Conservation (phyloP, 768 basidiomycete species). For the Multifurca ochricompacta region DNA sequence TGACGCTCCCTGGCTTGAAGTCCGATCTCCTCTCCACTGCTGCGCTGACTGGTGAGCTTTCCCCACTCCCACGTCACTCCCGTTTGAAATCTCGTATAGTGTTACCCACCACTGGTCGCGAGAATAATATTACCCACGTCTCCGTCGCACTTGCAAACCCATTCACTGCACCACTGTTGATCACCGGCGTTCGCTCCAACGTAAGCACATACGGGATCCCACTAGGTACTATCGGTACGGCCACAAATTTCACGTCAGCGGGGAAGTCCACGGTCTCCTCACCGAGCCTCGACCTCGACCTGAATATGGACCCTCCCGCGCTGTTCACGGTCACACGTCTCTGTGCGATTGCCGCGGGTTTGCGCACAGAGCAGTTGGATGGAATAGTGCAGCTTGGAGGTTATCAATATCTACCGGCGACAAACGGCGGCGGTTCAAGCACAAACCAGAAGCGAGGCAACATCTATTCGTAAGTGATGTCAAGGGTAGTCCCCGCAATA, state of each 20-base stretch:
- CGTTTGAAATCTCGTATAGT: slow-evolving; percentile 31
- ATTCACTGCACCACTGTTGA: slow-evolving; percentile 50
- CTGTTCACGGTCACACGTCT: slow-evolving; percentile 66
- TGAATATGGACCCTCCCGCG: slow-evolving; percentile 62
- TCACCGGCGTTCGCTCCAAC: slow-evolving; percentile 53
- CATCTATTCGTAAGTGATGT: slow-evolving; percentile 44
- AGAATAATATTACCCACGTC: slow-evolving; percentile 58
- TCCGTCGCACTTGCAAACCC: slow-evolving; percentile 57
- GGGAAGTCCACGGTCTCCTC: slow-evolving; percentile 51
- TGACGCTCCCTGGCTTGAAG: slow-evolving; percentile 52
- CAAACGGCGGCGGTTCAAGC: slow-evolving; percentile 26
- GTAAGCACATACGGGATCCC: slow-evolving; percentile 53
- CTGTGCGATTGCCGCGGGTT: slow-evolving; percentile 55
- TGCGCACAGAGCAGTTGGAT: slow-evolving; percentile 54
- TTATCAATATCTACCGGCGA: slow-evolving; percentile 41
- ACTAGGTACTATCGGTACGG: slow-evolving; percentile 52
- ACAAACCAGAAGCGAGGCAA: slow-evolving; percentile 33
- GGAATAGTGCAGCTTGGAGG: slow-evolving; percentile 60
- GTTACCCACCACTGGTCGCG: slow-evolving; percentile 52
- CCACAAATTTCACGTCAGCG: slow-evolving; percentile 41
- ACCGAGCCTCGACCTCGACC: slow-evolving; percentile 48
- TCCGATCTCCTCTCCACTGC: slow-evolving; percentile 49
- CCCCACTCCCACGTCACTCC: not conserved
- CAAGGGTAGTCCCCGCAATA: not conserved
- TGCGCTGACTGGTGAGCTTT: slow-evolving; percentile 40